These are phyloP conservation scores for Hygrophila difformis DNA, from an alignment of 257 asterid species.

Conservation along the genomic window DNA sequence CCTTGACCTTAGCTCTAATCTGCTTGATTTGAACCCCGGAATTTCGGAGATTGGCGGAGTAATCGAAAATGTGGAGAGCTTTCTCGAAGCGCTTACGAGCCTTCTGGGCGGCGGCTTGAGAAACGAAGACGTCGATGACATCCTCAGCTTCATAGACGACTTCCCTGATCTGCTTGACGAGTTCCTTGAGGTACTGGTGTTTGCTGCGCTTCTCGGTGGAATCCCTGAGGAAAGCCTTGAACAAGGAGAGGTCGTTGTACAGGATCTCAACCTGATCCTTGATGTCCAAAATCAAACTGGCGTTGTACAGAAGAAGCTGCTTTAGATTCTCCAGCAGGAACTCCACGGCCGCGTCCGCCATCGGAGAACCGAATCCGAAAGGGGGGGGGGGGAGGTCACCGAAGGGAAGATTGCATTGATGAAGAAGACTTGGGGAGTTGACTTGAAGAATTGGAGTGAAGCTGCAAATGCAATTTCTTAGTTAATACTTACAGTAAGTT, in stretches of 20 bases:
- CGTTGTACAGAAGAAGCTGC: slow-evolving; percentile 46
- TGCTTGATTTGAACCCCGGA: slow-evolving; percentile 23
- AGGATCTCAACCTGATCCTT: slow-evolving; percentile 28
- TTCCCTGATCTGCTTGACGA: slow-evolving; percentile 35
- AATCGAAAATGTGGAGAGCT: slow-evolving; percentile 27
- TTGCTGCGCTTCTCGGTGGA: slow-evolving; percentile 29
- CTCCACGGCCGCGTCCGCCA: slow-evolving; percentile 53
- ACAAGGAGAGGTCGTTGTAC: slow-evolving; percentile 29
- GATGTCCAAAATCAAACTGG: slow-evolving; percentile 25
- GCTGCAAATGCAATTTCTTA: too few species aligned
- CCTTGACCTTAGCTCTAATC: slow-evolving; percentile 30
- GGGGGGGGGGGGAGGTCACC: too few species aligned
- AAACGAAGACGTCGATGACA: slow-evolving; percentile 39
- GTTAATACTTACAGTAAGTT: too few species aligned
- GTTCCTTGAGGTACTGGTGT: slow-evolving; percentile 24
- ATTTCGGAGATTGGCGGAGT: slow-evolving; percentile 27
- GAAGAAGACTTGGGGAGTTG: too few species aligned
- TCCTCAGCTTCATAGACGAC: slow-evolving; percentile 52
- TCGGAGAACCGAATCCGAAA: slow-evolving; percentile 6
- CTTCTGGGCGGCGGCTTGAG: slow-evolving; percentile 41
- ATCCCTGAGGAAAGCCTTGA: slow-evolving; percentile 42
- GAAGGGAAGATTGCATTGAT: too few species aligned
- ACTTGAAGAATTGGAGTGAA: too few species aligned
- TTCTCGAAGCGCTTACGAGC: slow-evolving; percentile 21
- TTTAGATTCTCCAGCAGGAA: slow-evolving; percentile 40